Evolutionary conservation across 2,329 filamentous ascomycete species (phyloP), one percentile per base, ranked within the genome.

Genomic region (Colletotrichum liriopes): DNA sequence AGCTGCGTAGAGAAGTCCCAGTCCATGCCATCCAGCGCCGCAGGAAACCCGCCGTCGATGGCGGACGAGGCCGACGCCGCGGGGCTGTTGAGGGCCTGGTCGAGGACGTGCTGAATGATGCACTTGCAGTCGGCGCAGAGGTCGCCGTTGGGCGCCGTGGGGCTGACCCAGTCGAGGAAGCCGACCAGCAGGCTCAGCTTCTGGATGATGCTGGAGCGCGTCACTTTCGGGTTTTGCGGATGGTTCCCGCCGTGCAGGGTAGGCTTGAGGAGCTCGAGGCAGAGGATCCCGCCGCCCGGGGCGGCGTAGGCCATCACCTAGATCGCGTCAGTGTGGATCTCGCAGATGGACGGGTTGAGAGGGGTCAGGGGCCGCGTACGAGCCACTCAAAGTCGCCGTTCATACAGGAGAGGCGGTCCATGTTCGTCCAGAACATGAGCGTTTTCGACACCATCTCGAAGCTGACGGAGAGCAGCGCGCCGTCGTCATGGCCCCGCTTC

Each of bases 241-340:
- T 83, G 79, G 2, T 79, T 75, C 59, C 80, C 71, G 61, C 79
- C 67, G 37, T 59, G 63, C 20, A 71, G 67, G 3, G 71, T 73
- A 20, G 85, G 84, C 39, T 84, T 84, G 0, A 88, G 80, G 1
- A 88, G 79, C 67, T 88, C 86, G n/a, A 86, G 81, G 69, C 86
- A 88, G 5, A 88, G 81, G 9, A 88, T 86, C 0, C 86, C 86
- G 5, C 83, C 83, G 6, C 84, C 84, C 0, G 86, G 86, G 0
- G 87, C 85, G 2, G 84, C 86, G 67, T 84, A 88, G 4, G 83
- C 83, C 82, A 88, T 87, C 8, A 88, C 77, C 85, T 85, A 8
- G 8, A 18, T 2, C 8, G 18, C 47, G 35, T 65, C 14, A 65
- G 7, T 16, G 32, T 74, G 32, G 76, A 5, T 32, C 6, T 47